Base-by-base conservation (phyloP, 2,329 filamentous ascomycete genomes). In the Fusarium irregulare region DNA sequence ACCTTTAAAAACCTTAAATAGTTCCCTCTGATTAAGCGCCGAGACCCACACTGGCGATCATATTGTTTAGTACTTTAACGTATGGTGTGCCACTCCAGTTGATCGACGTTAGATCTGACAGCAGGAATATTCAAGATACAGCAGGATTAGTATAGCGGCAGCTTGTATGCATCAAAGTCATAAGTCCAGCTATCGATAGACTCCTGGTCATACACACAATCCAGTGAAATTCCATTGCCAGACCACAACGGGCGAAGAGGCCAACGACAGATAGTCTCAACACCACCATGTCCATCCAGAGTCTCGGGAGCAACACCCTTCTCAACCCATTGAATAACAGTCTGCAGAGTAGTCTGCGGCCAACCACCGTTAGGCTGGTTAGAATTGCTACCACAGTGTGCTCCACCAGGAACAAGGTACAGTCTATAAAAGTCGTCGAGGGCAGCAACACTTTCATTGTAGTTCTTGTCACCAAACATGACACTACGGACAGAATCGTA, bases 281-380 rank as follows among this genome's bases (percentile, higher is more conserved):
- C 1, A 75, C 78, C 73, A 28, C 23, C 44, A 10, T 32, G 80
- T 73, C 37, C 80, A 78, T 73, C 55, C 32, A 56, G 46, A 47
- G 58, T 62, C 44, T 47, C 62, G n/a, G 20, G 66, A 45, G 30
- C 57, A 49, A 69, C 58, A 11, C 77, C 91, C 66, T 91, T 92
- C 68, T 86, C 87, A 13, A 93, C 81, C 73, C 85, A 92, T 73
- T 92, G 88, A 75, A 93, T 92, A 20, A 89, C 88, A 4, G 89
- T 92, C 4, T 89, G 88, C 77, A 92, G 88, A 44, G 92, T 89
- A 7, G 88, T 88, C 66, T 88, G 83, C 1, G 82, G 83, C 71
- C 80, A 85, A 0, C 81, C 80, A 1, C 80, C 82, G 0, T 44
- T 34, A 9, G 83, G 82, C 77, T 85, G 82, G 2, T 82, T 76